phyloP scores from a whole-genome alignment of 2,329 filamentous ascomycete genomes.

The Gnomoniopsis sp. region DNA sequence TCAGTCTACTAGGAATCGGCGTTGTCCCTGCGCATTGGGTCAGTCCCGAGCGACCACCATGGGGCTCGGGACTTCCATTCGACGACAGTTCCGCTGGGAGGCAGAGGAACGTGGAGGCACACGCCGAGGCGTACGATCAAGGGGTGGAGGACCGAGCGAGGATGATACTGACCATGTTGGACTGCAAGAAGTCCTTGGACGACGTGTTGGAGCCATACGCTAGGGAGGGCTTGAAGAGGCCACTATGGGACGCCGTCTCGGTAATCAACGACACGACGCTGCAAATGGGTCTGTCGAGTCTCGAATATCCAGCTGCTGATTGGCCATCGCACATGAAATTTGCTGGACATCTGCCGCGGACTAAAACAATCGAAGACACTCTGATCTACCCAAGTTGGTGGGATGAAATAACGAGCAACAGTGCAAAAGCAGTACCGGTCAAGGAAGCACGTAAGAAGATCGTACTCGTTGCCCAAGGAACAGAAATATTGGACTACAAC shows the following conservation, averaged over 20 bases:
- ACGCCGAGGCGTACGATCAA: background rate
- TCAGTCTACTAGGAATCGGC: background rate
- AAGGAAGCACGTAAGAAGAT: conserved; percentile 31
- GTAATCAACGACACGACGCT: conserved; percentile 11
- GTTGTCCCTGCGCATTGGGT: conserved; percentile 7
- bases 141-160: conserved; percentile 1
- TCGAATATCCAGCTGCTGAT: conserved; percentile 7
- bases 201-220: background rate
- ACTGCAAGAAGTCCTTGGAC: conserved; percentile 5
- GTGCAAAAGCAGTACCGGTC: conserved; percentile 1
- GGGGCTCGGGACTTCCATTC: conserved; percentile 1
- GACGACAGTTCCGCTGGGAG: conserved; percentile 3
- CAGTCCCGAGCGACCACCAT: conserved; percentile 7
- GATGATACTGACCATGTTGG: conserved; percentile 6
- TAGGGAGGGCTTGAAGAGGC: background rate
- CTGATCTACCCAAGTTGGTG: conserved; percentile 42
- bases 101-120: background rate
- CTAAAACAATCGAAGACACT: conserved; percentile 20
- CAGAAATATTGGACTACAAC: conserved; percentile 34
- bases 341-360: conserved; percentile 23
- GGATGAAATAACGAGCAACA: conserved; percentile 35
- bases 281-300: conserved; percentile 10
- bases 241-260: conserved; percentile 5
- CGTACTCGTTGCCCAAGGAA: conserved; percentile 46
- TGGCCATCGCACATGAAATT: conserved; percentile 11